Base-by-base conservation (phyloP, 768 basidiomycete genomes). In the Neoboletus subvelutipes region DNA sequence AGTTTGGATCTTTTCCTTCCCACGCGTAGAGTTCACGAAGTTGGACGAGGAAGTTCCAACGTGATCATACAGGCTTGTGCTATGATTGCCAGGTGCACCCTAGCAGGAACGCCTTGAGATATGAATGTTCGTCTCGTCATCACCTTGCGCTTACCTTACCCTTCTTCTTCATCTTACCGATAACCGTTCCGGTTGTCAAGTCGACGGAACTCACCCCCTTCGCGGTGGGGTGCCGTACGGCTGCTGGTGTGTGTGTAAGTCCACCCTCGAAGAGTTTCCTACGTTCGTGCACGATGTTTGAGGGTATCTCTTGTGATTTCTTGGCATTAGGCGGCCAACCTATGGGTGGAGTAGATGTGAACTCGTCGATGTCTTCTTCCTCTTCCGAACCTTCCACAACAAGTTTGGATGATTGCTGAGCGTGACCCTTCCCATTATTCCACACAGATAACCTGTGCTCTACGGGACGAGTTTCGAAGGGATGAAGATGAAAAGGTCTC, bases 11-110 rank as follows among this genome's bases (percentile, higher is more conserved):
- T 17, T 52, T 31, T 63, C 61, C 36, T 33, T 62, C 42, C 54
- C 55, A 6, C 56, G 64, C 15, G 34, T 0, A 31, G 67, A 55
- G 45, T 71, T 62, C 22, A 49, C 8, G 28, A 74, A 60, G 20
- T 58, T 54, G 31, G 71, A 69, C 2, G 71, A 69, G 17, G 69
- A 74, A 11, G 66, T 73, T 40, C 60, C 64, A 13, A 74, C 42
- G 13, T 6, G 43, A 55, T 74, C 72, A n/a, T 31, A 24, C 0
- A 20, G 1, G 7, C 26, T 26, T 11, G 41, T 51, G 40, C 46
- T 47, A 43, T 48, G 58, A 20, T 31, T 13, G 3, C 8, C 34
- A n/a, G 11, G 6, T 31, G 15, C 17, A 37, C 17, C 37, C 67
- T 70, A 55, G 28, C 12, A 29, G 11, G 45, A 52, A 39, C 8